These are phyloP conservation scores for Fusarium nygamai DNA, from an alignment of 2,329 filamentous ascomycete species.

Conservation along the genomic window DNA sequence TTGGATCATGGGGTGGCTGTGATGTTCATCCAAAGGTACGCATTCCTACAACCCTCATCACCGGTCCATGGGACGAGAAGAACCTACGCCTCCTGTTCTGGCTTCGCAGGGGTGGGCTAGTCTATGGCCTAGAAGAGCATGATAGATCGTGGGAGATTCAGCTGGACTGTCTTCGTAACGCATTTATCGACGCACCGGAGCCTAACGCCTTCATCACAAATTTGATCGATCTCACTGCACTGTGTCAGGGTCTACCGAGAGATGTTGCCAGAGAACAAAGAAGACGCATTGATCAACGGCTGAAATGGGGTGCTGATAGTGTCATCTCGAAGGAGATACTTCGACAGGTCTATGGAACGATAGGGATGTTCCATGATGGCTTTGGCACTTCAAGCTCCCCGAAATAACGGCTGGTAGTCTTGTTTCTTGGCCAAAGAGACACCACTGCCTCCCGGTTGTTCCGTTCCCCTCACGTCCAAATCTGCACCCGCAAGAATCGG, in stretches of 20 bases:
- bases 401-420: not conserved
- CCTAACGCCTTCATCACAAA: conserved; percentile 46
- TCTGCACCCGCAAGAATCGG: not conserved
- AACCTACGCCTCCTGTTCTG: conserved; percentile 56
- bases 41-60: conserved; percentile 54
- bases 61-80: conserved; percentile 55
- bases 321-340: conserved; percentile 40
- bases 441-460: not conserved
- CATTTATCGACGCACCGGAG: conserved; percentile 43
- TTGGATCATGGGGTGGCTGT: conserved; percentile 37
- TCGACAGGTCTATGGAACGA: conserved; percentile 30
- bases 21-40: conserved; percentile 53
- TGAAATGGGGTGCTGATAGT: conserved; percentile 47
- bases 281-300: conserved; percentile 40
- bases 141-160: conserved; percentile 55
- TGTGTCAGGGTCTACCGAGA: conserved; percentile 44
- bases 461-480: not conserved
- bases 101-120: conserved; percentile 54
- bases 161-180: conserved; percentile 50
- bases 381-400: not conserved
- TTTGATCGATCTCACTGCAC: conserved; percentile 44
- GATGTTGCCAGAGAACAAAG: conserved; percentile 44
- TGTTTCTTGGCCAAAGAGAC: not conserved
- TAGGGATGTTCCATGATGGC: conserved; percentile 34
- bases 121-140: conserved; percentile 39